Conservation (phyloP, 306 rosid genomes). For the Fagus sylvatica region DNA sequence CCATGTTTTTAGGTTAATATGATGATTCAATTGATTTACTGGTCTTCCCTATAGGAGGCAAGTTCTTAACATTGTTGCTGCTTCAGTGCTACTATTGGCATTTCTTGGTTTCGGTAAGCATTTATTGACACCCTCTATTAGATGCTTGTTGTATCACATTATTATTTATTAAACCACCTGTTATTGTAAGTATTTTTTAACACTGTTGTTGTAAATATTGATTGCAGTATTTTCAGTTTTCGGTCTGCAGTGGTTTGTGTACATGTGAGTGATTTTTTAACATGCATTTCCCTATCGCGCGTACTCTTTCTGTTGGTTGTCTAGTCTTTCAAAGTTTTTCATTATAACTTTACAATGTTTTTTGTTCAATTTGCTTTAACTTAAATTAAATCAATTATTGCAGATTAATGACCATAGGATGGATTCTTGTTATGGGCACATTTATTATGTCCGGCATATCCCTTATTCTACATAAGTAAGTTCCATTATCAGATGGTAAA, state of each 20-base stretch:
- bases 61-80: slow-evolving; percentile 44
- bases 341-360: not conserved
- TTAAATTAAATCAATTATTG: not conserved
- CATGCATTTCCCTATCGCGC: not conserved
- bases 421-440: not conserved
- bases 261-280: slow-evolving; percentile 54
- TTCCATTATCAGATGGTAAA: too few relatives aligned
- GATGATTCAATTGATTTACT: not conserved
- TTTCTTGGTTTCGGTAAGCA: slow-evolving; percentile 59
- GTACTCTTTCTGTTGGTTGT: not conserved
- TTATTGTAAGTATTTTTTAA: not conserved
- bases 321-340: not conserved
- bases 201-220: slow-evolving; percentile 7
- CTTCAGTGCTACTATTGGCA: slow-evolving; percentile 54
- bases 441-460: not conserved
- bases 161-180: not conserved
- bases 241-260: slow-evolving; percentile 54
- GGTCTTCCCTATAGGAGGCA: slow-evolving; percentile 40
- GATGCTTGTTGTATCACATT: not conserved
- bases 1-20: not conserved
- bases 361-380: not conserved
- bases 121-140: not conserved
- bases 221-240: slow-evolving; percentile 61
- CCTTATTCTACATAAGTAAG: not conserved
- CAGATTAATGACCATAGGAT: not conserved